These are phyloP conservation scores for Beauveria australis DNA, from an alignment of 2,329 filamentous ascomycete species.

Conservation along the genomic window DNA sequence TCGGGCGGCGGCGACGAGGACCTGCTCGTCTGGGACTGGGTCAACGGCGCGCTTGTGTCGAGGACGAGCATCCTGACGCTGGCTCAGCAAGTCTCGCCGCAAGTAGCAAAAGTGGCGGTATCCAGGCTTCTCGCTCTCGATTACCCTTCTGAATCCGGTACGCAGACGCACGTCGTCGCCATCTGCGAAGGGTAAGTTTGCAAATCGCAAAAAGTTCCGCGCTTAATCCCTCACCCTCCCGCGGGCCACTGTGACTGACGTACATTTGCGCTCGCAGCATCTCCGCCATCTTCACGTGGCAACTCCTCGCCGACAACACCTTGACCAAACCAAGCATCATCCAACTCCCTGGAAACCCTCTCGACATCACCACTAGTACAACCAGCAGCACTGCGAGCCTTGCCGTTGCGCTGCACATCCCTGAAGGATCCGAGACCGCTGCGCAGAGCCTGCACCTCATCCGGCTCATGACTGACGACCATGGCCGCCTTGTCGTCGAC, in stretches of 20 bases:
- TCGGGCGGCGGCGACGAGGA: slow-evolving; percentile 81
- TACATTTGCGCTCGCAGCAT: slow-evolving; percentile 27
- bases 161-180: slow-evolving; percentile 27
- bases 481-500: slow-evolving; percentile 23
- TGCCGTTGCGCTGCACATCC: slow-evolving; percentile 32
- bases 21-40: slow-evolving; percentile 80
- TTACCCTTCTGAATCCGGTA: slow-evolving; percentile 21
- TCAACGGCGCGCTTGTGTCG: slow-evolving; percentile 41
- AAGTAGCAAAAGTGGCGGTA: slow-evolving; percentile 39
- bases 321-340: slow-evolving; percentile 42
- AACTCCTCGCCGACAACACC: slow-evolving; percentile 37
- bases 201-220: too few species aligned
- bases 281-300: slow-evolving; percentile 59
- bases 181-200: slow-evolving; percentile 39
- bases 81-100: slow-evolving; percentile 29
- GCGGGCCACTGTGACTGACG: neutral
- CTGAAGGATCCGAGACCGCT: slow-evolving; percentile 15
- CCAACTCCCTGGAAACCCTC: slow-evolving; percentile 54
- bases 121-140: slow-evolving; percentile 30
- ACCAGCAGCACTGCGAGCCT: slow-evolving; percentile 21
- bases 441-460: slow-evolving; percentile 24
- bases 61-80: slow-evolving; percentile 43
- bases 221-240: too few species aligned
- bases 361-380: slow-evolving; percentile 39
- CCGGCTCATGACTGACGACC: slow-evolving; percentile 23